Conservation (phyloP, 2,329 filamentous ascomycete species). For the Fusarium virguliforme region DNA sequence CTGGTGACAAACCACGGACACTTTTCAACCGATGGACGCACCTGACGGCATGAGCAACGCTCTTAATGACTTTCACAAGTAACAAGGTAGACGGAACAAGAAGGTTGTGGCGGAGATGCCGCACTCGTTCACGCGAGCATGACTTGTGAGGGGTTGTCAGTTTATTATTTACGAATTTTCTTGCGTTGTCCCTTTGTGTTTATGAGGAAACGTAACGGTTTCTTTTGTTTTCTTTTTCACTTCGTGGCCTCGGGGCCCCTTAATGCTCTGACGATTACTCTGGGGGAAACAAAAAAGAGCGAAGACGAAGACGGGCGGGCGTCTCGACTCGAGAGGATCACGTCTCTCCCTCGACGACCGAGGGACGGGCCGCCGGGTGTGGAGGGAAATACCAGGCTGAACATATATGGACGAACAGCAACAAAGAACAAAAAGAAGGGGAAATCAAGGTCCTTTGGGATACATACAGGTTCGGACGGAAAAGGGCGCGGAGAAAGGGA, state of each 20-base stretch:
- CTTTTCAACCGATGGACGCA: constrained; percentile 12
- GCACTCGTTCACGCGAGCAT: constrained; percentile 49
- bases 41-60: constrained; percentile 31
- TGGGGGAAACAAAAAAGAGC: constrained; percentile 19
- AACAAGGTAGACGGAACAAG: constrained; percentile 51
- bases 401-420: constrained; percentile 38
- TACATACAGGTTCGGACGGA: constrained; percentile 46
- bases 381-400: constrained; percentile 37
- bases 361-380: constrained; percentile 11
- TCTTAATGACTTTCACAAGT: constrained; percentile 52
- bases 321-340: constrained; percentile 42
- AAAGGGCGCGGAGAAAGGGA: constrained; percentile 38
- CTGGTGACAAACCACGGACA: constrained; percentile 8
- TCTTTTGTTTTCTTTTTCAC: constrained; percentile 42
- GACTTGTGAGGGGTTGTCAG: constrained; percentile 40
- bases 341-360: constrained; percentile 40
- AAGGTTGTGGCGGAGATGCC: constrained; percentile 43
- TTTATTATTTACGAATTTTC: constrained; percentile 48
- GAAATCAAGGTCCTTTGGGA: constrained; percentile 35
- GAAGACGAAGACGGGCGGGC: constrained; percentile 22
- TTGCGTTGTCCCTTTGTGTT: constrained; percentile 50
- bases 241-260: constrained; percentile 38
- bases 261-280: constrained; percentile 51
- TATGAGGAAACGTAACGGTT: constrained; percentile 50
- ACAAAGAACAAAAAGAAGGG: constrained; percentile 36